Evolutionary conservation across 441 rosid genomes (phyloP).

Genomic region (Codiaeum variegatum): DNA sequence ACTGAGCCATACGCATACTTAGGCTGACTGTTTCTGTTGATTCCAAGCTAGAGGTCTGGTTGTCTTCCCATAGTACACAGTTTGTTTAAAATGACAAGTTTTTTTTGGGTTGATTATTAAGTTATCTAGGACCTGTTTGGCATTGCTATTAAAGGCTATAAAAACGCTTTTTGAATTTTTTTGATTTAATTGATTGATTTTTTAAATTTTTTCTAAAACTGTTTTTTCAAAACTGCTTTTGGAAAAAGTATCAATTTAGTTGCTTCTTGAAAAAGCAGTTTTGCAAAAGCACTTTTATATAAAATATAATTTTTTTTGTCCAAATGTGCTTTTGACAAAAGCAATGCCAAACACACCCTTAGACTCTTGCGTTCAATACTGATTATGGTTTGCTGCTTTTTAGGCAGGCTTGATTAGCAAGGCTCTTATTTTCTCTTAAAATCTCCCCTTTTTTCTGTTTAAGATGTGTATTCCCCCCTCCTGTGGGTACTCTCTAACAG

Average conservation of each 20-base stretch:
- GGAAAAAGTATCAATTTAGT: no score
- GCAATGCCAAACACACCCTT: no score
- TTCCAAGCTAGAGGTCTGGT: not conserved
- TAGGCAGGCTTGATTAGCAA: not conserved
- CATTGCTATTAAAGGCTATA: no score
- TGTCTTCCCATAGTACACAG: not conserved
- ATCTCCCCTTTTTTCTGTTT: not conserved
- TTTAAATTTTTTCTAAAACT: no score
- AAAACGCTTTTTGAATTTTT: no score
- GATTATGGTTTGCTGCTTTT: not conserved
- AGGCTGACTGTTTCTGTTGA: not conserved
- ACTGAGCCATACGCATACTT: not conserved
- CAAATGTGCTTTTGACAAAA: no score
- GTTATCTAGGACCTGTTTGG: no score
- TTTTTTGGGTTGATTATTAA: not conserved
- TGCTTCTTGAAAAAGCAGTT: no score
- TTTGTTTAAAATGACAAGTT: not conserved
- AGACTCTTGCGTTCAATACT: not conserved
- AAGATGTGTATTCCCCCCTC: not conserved
- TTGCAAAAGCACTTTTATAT: no score
- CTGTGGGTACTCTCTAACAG: not conserved
- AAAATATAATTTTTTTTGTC: no score
- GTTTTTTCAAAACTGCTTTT: no score
- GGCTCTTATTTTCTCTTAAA: not conserved
- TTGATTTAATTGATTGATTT: no score